Evolutionary conservation across 2,329 filamentous ascomycete species (phyloP), one percentile per base, ranked within the genome.

Genomic region (Sarocladiaceae sp.): DNA sequence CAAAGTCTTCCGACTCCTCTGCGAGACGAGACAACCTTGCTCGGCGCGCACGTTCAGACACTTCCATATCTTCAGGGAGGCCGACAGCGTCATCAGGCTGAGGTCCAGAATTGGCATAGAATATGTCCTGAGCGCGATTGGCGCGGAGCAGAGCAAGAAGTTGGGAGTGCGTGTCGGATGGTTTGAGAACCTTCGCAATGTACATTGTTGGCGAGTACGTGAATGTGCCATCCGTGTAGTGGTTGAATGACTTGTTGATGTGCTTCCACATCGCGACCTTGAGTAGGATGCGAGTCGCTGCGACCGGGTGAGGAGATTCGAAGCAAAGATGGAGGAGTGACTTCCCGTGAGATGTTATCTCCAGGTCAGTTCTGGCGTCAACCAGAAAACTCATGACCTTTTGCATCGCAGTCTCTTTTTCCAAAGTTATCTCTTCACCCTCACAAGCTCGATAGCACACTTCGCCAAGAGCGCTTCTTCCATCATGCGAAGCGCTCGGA

Each of bases 191-290:
- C 39, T 74, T 76, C 31, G 64, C 59, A 18, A 84, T 72, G 61
- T 87, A 87, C 69, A 82, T 84, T 3, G 83, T 81, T 0, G 84
- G 79, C 0, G 84, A 87, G 64, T 85, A 87, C 1, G 77, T 80
- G 57, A 75, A 74, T 4, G 69, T 72, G 22, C 76, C 75, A 37
- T 77, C 70, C 1, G 66, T 77, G 64, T 75, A 82, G 54, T 75
- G 68, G 57, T 84, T 82, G 59, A 75, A 80, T 0, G 78, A 69
- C 55, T 80, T 76, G 66, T 87, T 87, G 59, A 87, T 68, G 28
- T 78, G 69, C 60, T 83, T 82, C 82, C 83, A 87, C 67, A 86
- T 75, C 39, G 79, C 82, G 1, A 78, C 79, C 58, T 83, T 83
- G 7, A 88, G 70, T 1, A 87, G 73, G 0, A 78, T 74, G 37